Percentiles rank a stretch among this genome's conserved stretches.
These are phyloP conservation scores for Asterophora lycoperdoides DNA, from an alignment of 768 basidiomycete species.

Conservation along the genomic window DNA sequence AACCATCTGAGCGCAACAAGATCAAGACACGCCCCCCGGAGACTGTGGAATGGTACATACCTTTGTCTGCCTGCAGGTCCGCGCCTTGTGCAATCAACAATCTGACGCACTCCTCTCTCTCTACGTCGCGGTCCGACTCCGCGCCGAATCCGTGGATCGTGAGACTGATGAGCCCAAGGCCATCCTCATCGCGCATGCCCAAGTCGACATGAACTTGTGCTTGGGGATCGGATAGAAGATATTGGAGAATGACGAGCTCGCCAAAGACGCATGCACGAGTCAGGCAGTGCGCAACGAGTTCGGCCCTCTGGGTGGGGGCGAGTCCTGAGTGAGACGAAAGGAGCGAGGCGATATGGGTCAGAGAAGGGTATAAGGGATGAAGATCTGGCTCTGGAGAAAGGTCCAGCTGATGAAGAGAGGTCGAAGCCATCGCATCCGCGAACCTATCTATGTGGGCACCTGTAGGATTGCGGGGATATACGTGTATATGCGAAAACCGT, in stretches of 20 bases:
- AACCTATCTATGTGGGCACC: too few relatives aligned
- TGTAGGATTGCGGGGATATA: too few relatives aligned
- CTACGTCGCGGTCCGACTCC: slow-evolving; percentile 78
- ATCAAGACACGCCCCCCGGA: slow-evolving; percentile 6
- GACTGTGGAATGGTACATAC: slow-evolving; percentile 34
- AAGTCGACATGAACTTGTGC: slow-evolving; percentile 68
- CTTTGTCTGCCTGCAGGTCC: slow-evolving; percentile 60
- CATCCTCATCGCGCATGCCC: slow-evolving; percentile 76
- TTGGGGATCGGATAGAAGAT: slow-evolving; percentile 64
- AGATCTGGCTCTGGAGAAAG: slow-evolving; percentile 75
- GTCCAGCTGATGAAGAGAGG: slow-evolving; percentile 38
- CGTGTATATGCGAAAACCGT: too few relatives aligned
- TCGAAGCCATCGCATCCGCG: slow-evolving; percentile 4
- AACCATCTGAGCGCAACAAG: slow-evolving; percentile 59
- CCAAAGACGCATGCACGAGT: slow-evolving; percentile 75
- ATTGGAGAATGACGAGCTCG: slow-evolving; percentile 67
- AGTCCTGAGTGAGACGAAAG: slow-evolving; percentile 68
- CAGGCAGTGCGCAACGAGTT: slow-evolving; percentile 71
- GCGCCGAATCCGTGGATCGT: slow-evolving; percentile 80
- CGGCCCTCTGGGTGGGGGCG: slow-evolving; percentile 58
- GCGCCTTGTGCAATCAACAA: slow-evolving; percentile 77
- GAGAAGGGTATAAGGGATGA: slow-evolving; percentile 72
- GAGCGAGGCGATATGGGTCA: slow-evolving; percentile 54
- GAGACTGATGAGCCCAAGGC: slow-evolving; percentile 72
- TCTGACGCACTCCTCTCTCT: slow-evolving; percentile 87